These are phyloP conservation scores for Diplosphaera chodatii DNA, from an alignment of 139 green algal species.

Conservation along the genomic window DNA sequence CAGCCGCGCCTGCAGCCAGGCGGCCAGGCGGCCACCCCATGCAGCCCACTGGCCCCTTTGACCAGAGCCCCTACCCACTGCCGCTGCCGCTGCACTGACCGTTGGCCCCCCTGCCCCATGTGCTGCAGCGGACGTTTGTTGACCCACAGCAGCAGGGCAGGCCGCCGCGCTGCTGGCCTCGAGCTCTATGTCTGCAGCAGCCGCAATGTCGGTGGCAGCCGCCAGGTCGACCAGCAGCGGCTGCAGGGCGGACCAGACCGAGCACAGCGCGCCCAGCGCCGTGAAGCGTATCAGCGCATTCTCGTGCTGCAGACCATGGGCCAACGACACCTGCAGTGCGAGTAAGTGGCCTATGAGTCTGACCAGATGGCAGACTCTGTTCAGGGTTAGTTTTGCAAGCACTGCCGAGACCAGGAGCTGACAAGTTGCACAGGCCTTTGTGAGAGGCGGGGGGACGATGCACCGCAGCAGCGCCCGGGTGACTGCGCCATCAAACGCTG, in stretches of 20 bases:
- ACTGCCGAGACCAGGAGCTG: too few species aligned
- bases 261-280: slow-evolving; percentile 31
- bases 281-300: slow-evolving; percentile 29
- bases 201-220: slow-evolving; percentile 2
- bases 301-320: slow-evolving; percentile 57
- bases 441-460: slow-evolving; percentile 28
- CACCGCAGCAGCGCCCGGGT: slow-evolving; percentile 22
- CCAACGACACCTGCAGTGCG: slow-evolving; percentile 45
- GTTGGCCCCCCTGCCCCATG: too few species aligned
- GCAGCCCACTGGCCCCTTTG: background rate
- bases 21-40: background rate
- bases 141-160: too few species aligned
- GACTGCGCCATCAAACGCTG: slow-evolving; percentile 3
- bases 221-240: slow-evolving; percentile 14
- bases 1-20: slow-evolving; percentile 16
- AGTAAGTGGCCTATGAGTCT: too few species aligned
- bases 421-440: too few species aligned
- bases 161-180: too few species aligned
- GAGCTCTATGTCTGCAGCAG: slow-evolving; percentile 1
- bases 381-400: too few species aligned
- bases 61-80: too few species aligned
- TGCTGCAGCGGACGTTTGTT: too few species aligned
- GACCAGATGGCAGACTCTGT: too few species aligned
- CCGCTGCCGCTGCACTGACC: slow-evolving; percentile 10
- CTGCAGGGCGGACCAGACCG: slow-evolving; percentile 16